Base-by-base conservation (phyloP, 2,329 filamentous ascomycete genomes). In the Paecilomyces formosus region DNA sequence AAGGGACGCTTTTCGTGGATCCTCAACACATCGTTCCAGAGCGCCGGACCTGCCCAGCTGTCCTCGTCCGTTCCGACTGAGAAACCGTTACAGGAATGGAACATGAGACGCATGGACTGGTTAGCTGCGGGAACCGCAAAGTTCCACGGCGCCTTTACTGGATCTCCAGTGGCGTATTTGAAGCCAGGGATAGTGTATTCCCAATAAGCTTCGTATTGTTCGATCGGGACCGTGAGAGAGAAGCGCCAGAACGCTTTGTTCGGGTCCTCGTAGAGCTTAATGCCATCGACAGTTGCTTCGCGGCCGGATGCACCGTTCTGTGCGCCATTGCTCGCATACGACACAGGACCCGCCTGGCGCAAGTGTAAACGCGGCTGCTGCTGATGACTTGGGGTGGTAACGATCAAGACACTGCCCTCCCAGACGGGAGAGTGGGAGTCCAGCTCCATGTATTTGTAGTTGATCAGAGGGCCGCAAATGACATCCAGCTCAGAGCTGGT, bases 321-420 rank as follows among this genome's bases (percentile, higher is more conserved):
- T 13, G 57, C 56, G 28, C 65, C 66, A 57, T 63, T 70, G 54
- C 50, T 59, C 18, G 39, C 56, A 7, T 60, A 53, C 31, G 59
- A 61, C 33, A 72, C 67, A 35, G 72, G 67, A 35, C 72, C 74
- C 6, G 65, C 58, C 39, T 71, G 68, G 60, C 71, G 71, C 63
- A 76, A 73, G 26, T 80, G 79, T 49, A 95, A 85, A 62, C 82
- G 77, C 0, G 82, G 81, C 61, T 84, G 82, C 21, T 79, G 77
- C 67, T 84, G 85, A 24, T 84, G 85, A 24, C 88, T 88, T 3
- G 91, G 88, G 55, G 82, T 86, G 15, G 88, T 89, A 56, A 97
- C 91, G 55, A 97, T 78, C 66, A 97, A 78, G 7, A 96, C 89
- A 71, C 91, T 96, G 59, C 93, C 92, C 66, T 89, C 80, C 92